phyloP scores from a whole-genome alignment of 2,329 filamentous ascomycete genomes.

The Monilinia polystroma region DNA sequence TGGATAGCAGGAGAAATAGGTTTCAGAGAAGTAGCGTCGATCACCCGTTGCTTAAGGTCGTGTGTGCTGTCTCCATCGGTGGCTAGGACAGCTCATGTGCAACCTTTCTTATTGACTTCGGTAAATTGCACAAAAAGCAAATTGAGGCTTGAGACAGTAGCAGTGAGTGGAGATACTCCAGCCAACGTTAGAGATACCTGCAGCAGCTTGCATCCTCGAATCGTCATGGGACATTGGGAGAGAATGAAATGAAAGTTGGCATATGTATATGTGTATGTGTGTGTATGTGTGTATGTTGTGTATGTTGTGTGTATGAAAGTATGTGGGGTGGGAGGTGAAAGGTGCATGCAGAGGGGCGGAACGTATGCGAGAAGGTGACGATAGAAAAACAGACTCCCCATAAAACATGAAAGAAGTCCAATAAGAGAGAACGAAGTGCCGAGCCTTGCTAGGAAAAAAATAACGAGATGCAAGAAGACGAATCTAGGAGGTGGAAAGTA shows the following conservation, averaged over 20 bases:
- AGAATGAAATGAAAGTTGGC: constrained; percentile 34
- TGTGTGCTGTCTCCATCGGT: constrained; percentile 40
- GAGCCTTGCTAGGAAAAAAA: constrained; percentile 24
- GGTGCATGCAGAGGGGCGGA: constrained; percentile 21
- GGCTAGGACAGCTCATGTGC: constrained; percentile 38
- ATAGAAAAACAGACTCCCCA: constrained; percentile 24
- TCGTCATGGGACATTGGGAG: constrained; percentile 34
- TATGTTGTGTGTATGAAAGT: constrained; percentile 27
- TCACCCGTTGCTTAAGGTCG: constrained; percentile 36
- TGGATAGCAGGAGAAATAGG: constrained; percentile 33
- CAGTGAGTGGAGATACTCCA: constrained; percentile 37
- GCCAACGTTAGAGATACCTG: constrained; percentile 37
- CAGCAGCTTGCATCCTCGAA: constrained; percentile 34
- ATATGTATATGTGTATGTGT: constrained; percentile 27
- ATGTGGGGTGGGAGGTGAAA: constrained; percentile 27
- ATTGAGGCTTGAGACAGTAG: constrained; percentile 35
- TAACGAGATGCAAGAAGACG: constrained; percentile 31
- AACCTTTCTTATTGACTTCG: constrained; percentile 33
- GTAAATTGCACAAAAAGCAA: constrained; percentile 33
- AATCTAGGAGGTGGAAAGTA: constrained; percentile 28
- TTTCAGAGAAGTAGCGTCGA: constrained; percentile 40
- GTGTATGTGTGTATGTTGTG: constrained; percentile 26
- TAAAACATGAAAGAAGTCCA: constrained; percentile 18
- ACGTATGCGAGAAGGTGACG: constrained; percentile 25
- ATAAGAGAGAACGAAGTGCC: constrained; percentile 8